phyloP scores from a whole-genome alignment of 768 basidiomycete species.

The Tylopilus subfusipes region DNA sequence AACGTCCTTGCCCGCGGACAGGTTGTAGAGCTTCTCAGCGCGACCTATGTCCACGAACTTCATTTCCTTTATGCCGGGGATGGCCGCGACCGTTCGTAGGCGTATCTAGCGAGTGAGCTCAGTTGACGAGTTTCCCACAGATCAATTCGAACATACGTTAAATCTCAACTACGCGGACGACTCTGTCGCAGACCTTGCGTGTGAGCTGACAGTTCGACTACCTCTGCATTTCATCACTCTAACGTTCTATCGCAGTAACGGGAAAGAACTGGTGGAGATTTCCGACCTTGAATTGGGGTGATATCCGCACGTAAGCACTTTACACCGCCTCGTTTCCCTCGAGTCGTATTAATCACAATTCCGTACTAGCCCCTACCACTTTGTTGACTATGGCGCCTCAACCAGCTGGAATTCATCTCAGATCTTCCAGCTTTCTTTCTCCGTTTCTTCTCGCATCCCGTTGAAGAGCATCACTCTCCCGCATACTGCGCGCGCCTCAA shows the following conservation, averaged over 20 bases:
- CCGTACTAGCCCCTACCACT: conserved; percentile 42
- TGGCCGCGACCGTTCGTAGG: conserved; percentile 30
- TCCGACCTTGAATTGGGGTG: conserved; percentile 39
- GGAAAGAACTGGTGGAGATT: conserved; percentile 45
- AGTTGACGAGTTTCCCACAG: conserved; percentile 8
- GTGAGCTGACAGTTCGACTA: conserved; percentile 22
- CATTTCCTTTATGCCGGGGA: conserved; percentile 49
- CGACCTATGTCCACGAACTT: conserved; percentile 43
- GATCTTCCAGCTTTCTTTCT: conserved; percentile 44
- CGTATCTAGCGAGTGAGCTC: not conserved
- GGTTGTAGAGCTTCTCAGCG: conserved; percentile 30
- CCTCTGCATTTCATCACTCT: not conserved
- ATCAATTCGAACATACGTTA: conserved; percentile 35
- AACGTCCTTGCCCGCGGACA: conserved; percentile 47
- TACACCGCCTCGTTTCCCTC: not conserved
- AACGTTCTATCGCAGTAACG: conserved; percentile 31
- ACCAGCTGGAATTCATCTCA: conserved; percentile 43
- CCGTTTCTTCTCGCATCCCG: conserved; percentile 38
- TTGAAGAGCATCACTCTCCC: conserved; percentile 47
- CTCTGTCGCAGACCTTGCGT: conserved; percentile 32
- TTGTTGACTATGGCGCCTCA: conserved; percentile 31
- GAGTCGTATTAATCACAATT: not conserved
- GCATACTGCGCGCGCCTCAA: conserved; percentile 13
- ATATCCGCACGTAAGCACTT: conserved; percentile 40
- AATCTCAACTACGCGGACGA: conserved; percentile 37